A percentile compares a stretch with the other conserved stretches of the same genome.
phyloP scores from a whole-genome alignment of 75 land plant species.

The Selaginella tamariscina region DNA sequence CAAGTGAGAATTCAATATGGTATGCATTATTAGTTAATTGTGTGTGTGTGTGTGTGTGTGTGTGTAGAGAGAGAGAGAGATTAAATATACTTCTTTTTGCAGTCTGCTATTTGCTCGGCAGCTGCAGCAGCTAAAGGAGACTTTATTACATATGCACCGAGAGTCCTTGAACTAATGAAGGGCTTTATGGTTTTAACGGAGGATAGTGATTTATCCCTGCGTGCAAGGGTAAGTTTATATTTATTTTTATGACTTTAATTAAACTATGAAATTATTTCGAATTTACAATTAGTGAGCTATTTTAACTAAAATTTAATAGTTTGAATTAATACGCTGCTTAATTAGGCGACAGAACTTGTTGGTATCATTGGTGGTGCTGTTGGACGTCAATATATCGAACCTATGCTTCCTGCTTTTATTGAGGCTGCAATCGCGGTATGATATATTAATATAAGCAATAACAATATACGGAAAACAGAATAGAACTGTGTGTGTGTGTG shows the following conservation, averaged over 20 bases:
- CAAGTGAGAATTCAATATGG: too few species aligned
- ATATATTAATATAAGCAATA: background rate
- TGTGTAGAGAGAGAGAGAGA: too few species aligned
- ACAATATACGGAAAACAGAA: background rate
- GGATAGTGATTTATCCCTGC: slow-evolving; percentile 74
- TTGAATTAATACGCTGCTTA: too few species aligned
- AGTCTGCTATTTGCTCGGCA: slow-evolving; percentile 97
- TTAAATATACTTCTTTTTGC: slow-evolving; percentile 23
- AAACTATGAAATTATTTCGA: too few species aligned
- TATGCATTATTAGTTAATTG: too few species aligned
- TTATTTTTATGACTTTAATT: too few species aligned
- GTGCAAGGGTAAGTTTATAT: too few species aligned
- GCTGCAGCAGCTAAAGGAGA: slow-evolving; percentile 84
- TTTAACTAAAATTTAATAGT: too few species aligned
- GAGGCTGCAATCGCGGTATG: slow-evolving; percentile 91
- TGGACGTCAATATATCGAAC: slow-evolving; percentile 61
- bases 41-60: too few species aligned
- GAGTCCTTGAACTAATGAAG: slow-evolving; percentile 73
- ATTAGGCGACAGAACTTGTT: slow-evolving; percentile 93
- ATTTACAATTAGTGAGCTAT: too few species aligned
- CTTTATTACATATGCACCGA: slow-evolving; percentile 78
- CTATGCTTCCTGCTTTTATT: slow-evolving; percentile 65
- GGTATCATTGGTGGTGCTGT: slow-evolving; percentile 87
- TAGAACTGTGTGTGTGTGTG: background rate
- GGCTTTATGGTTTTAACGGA: slow-evolving; percentile 73